These are phyloP conservation scores for Elasticomyces elasticus DNA, from an alignment of 495 filamentous ascomycete genomes.

Conservation along the genomic window DNA sequence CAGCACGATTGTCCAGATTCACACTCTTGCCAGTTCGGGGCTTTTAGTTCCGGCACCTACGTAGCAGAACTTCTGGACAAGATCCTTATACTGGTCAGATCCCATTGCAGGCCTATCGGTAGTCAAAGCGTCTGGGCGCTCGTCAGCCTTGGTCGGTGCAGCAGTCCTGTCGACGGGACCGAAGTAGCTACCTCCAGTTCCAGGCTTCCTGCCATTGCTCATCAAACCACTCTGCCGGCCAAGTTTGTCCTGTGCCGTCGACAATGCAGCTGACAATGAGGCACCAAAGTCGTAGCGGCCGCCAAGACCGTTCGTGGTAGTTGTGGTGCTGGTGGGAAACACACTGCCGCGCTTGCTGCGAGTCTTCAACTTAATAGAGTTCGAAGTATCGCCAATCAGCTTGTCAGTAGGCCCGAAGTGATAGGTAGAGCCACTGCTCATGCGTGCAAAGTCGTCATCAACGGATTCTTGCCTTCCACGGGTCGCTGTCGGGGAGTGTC, in stretches of 20 bases:
- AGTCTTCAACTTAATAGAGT: conserved; percentile 34
- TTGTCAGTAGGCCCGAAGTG: conserved; percentile 46
- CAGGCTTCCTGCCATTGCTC: conserved; percentile 17
- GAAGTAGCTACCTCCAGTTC: conserved; percentile 21
- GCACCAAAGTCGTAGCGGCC: conserved; percentile 90
- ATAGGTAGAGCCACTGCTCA: conserved; percentile 38
- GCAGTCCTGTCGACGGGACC: conserved; percentile 19
- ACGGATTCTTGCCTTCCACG: conserved; percentile 52
- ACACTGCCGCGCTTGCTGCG: conserved; percentile 22
- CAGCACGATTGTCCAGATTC: conserved; percentile 24
- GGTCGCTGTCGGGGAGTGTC: conserved; percentile 43
- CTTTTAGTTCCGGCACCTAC: conserved; percentile 54
- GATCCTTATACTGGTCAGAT: conserved; percentile 80
- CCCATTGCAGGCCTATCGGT: conserved; percentile 59
- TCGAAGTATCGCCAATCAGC: conserved; percentile 42
- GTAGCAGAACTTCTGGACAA: conserved; percentile 97
- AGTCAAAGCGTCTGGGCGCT: conserved; percentile 41
- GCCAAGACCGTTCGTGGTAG: conserved; percentile 63
- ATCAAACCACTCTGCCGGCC: conserved; percentile 39
- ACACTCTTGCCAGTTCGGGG: conserved; percentile 10
- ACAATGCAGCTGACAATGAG: conserved; percentile 76
- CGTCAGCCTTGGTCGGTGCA: conserved; percentile 3
- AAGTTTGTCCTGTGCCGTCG: conserved; percentile 46
- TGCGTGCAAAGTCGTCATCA: conserved; percentile 56
- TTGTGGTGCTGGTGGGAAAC: conserved; percentile 34